These are phyloP conservation scores for Sonneratia alba DNA, from an alignment of 345 rosid genomes.

Conservation along the genomic window DNA sequence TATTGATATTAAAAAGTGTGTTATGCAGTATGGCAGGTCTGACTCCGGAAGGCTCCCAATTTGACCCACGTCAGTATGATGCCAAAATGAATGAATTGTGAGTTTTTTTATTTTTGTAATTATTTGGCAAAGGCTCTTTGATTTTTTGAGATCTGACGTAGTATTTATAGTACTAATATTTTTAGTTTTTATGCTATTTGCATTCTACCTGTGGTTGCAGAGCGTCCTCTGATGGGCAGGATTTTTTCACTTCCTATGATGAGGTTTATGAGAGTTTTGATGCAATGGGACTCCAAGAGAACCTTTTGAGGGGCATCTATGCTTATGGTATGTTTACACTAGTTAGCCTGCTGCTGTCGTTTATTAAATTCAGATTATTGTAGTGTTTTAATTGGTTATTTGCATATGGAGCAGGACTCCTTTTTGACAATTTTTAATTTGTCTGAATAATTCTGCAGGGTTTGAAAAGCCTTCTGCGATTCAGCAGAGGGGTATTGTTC, in stretches of 20 bases:
- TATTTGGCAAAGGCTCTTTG: neutral
- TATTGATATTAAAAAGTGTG: neutral
- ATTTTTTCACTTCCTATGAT: conserved; percentile 74
- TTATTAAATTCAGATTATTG: neutral
- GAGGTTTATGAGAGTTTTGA: conserved; percentile 85
- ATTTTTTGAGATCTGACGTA: neutral
- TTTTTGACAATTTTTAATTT: neutral
- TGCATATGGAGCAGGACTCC: neutral
- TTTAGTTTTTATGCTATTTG: too few species aligned
- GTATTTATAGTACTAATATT: too few species aligned
- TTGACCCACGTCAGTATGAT: conserved; percentile 67
- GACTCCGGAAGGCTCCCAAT: conserved; percentile 72
- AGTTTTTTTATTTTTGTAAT: conserved; percentile 21
- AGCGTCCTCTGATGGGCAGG: conserved; percentile 47
- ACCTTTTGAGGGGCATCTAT: conserved; percentile 87
- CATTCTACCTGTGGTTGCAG: conserved; percentile 19
- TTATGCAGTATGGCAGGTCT: conserved; percentile 65
- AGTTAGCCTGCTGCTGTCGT: neutral
- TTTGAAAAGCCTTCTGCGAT: conserved; percentile 99
- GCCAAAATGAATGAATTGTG: conserved; percentile 70
- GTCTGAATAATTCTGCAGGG: conserved; percentile 19
- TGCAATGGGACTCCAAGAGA: conserved; percentile 67
- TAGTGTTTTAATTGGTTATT: neutral
- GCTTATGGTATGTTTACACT: conserved; percentile 60
- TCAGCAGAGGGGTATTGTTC: conserved; percentile 91